phyloP scores from a whole-genome alignment of 306 rosid species.

The Gleditsia sinensis region DNA sequence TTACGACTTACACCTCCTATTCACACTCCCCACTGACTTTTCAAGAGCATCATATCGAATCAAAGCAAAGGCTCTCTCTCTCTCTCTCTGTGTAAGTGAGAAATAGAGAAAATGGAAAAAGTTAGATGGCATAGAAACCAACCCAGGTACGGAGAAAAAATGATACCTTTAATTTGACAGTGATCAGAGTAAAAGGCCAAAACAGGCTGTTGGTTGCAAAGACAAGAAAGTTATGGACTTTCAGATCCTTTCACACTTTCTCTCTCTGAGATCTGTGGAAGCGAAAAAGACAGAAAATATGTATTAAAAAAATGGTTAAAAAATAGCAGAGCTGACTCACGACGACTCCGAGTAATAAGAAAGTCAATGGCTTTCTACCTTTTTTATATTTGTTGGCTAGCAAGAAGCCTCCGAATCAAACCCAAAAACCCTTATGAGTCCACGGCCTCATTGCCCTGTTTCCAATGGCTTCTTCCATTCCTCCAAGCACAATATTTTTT shows the following conservation, averaged over 20 bases:
- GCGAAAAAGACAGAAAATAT: slow-evolving; percentile 53
- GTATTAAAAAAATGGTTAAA: not conserved
- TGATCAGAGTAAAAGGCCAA: slow-evolving; percentile 45
- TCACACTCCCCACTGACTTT: slow-evolving; percentile 44
- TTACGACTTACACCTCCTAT: slow-evolving; percentile 24
- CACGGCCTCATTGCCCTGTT: not conserved
- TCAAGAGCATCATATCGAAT: slow-evolving; percentile 40
- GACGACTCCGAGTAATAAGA: slow-evolving; percentile 34
- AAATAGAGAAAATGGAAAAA: not conserved
- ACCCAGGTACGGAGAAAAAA: slow-evolving; percentile 52
- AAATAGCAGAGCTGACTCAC: slow-evolving; percentile 48
- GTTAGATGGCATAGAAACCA: slow-evolving; percentile 39
- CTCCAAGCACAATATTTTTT: slow-evolving; percentile 18
- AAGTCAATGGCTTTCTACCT: slow-evolving; percentile 47
- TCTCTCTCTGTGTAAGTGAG: slow-evolving; percentile 6
- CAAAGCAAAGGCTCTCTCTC: slow-evolving; percentile 20
- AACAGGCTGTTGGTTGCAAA: slow-evolving; percentile 39
- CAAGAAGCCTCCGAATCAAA: not conserved
- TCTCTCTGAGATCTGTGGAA: slow-evolving; percentile 57
- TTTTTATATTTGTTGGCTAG: not conserved
- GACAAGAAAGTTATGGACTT: slow-evolving; percentile 32
- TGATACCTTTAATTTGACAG: slow-evolving; percentile 62
- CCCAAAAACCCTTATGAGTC: not conserved
- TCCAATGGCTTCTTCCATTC: slow-evolving; percentile 19
- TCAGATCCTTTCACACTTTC: slow-evolving; percentile 40